These are phyloP conservation scores for Stephanodiscus triporus DNA, from an alignment of 108 stramenopile species.

Conservation along the genomic window DNA sequence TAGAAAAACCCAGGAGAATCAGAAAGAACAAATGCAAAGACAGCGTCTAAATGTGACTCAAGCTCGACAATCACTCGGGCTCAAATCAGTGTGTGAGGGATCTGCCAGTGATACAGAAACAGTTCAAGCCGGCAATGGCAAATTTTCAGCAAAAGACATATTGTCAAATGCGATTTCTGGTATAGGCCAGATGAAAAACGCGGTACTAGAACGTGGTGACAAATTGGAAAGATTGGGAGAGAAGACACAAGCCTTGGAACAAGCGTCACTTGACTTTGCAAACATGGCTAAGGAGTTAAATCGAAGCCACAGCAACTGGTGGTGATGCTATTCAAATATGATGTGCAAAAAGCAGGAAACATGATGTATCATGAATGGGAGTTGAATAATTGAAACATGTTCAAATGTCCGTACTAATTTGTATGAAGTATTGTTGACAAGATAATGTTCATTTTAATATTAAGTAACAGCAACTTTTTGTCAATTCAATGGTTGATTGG, in stretches of 20 bases:
- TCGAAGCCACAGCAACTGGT: conserved; percentile 58
- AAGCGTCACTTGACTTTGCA: conserved; percentile 81
- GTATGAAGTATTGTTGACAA: too few species aligned
- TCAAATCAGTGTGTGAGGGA: conserved; percentile 10
- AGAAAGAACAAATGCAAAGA: conserved; percentile 17
- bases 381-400: too few species aligned
- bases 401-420: too few species aligned
- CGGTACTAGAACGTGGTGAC: conserved; percentile 74
- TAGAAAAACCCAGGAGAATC: not conserved
- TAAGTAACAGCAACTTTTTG: too few species aligned
- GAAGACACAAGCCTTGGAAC: conserved; percentile 72
- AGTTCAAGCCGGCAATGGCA: conserved; percentile 26
- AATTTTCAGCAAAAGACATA: conserved; percentile 50
- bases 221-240: conserved; percentile 72
- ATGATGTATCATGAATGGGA: too few species aligned
- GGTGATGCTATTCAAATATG: conserved; percentile 17
- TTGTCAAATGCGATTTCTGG: conserved; percentile 26
- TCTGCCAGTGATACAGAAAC: conserved; percentile 17
- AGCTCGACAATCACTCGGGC: conserved; percentile 28
- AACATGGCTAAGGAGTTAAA: conserved; percentile 81
- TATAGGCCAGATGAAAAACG: conserved; percentile 64
- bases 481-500: too few species aligned
- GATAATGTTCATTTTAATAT: too few species aligned
- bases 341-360: too few species aligned
- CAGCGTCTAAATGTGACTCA: conserved; percentile 6